These are phyloP conservation scores for Venturia nashicola DNA, from an alignment of 2,329 filamentous ascomycete genomes.

Conservation along the genomic window DNA sequence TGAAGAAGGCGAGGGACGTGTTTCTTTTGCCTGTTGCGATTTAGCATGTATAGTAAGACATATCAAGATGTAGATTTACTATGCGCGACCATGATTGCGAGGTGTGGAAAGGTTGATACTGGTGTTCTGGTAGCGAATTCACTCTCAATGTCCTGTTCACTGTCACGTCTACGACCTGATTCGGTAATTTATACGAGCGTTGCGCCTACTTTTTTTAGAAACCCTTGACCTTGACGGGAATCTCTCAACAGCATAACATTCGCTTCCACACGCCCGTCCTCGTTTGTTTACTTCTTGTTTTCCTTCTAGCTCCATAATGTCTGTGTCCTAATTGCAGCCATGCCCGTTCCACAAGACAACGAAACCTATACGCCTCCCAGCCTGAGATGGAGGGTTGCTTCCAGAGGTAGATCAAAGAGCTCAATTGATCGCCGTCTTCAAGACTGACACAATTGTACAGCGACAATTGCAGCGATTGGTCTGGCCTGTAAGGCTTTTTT, in stretches of 20 bases:
- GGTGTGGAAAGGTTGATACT: not conserved
- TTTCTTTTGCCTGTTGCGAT: conserved; percentile 53
- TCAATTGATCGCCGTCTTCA: not conserved
- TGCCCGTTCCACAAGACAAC: not conserved
- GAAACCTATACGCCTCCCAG: not conserved
- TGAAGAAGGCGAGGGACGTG: conserved; percentile 87
- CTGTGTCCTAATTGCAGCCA: not conserved
- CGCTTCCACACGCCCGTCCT: not conserved
- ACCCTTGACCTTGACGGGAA: not conserved
- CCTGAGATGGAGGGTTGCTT: conserved; percentile 48
- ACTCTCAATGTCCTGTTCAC: not conserved
- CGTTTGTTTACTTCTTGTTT: not conserved
- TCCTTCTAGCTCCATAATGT: not conserved
- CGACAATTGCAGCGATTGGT: conserved; percentile 63
- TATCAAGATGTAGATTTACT: not conserved
- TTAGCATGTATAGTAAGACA: not conserved
- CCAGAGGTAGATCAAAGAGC: not conserved
- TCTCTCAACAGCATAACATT: not conserved
- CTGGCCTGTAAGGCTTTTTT: conserved; percentile 63
- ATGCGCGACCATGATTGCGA: conserved; percentile 4
- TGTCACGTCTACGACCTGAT: not conserved
- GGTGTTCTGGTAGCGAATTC: not conserved
- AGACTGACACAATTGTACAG: conserved; percentile 38
- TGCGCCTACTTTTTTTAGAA: not conserved
- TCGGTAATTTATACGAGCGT: not conserved